A percentile compares a stretch with the other conserved stretches of the same genome.
These are phyloP conservation scores for Brassica juncea DNA, from an alignment of 345 rosid genomes.

Conservation along the genomic window DNA sequence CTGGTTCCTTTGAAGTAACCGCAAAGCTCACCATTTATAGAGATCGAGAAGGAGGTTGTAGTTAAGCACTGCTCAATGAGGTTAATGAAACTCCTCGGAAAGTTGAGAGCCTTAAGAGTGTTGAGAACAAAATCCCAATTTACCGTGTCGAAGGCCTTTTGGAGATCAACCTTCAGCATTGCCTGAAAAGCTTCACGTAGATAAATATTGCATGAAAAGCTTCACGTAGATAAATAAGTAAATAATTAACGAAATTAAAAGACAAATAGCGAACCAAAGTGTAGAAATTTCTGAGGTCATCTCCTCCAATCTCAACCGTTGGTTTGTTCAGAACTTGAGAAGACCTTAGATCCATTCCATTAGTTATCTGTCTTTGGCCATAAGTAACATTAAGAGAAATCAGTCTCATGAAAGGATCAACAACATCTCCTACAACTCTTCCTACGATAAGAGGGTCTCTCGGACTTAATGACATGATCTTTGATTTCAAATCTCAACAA, in stretches of 20 bases:
- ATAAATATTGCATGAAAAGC: too few relatives aligned
- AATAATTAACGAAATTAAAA: background rate
- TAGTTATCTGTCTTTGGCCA: constrained; percentile 36
- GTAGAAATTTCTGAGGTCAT: constrained; percentile 38
- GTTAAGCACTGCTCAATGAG: too few relatives aligned
- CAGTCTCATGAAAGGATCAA: constrained; percentile 36
- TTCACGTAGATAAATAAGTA: background rate
- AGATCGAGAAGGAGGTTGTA: too few relatives aligned
- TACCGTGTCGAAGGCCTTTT: too few relatives aligned
- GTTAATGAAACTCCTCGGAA: too few relatives aligned
- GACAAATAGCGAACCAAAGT: constrained; percentile 27
- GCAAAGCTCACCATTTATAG: too few relatives aligned
- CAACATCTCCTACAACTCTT: constrained; percentile 39
- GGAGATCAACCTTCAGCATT: too few relatives aligned
- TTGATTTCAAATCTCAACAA: background rate
- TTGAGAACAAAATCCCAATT: too few relatives aligned
- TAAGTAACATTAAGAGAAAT: constrained; percentile 37
- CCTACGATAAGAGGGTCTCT: constrained; percentile 40
- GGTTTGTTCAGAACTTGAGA: constrained; percentile 40
- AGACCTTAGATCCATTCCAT: constrained; percentile 33
- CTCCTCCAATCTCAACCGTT: constrained; percentile 45
- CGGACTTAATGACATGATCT: constrained; percentile 13
- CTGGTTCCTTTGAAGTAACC: too few relatives aligned
- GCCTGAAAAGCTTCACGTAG: too few relatives aligned
- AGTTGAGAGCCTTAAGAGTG: too few relatives aligned